Percentiles rank a stretch among this genome's conserved stretches.
These are phyloP conservation scores for Nicotiana tomentosiformis DNA, from an alignment of 257 asterid species.

Conservation along the genomic window DNA sequence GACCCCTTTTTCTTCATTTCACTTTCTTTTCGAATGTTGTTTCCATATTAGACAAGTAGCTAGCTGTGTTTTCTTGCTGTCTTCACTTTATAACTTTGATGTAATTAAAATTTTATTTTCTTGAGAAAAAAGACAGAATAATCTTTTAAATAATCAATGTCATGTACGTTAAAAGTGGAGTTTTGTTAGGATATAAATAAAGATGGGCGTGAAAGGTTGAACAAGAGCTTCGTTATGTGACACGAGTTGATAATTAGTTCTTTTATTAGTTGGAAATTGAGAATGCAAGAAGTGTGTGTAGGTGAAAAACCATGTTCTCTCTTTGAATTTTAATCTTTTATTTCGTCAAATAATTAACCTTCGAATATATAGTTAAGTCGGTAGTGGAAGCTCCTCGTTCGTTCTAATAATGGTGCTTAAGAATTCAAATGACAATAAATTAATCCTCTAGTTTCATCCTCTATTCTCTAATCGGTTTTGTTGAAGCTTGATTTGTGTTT, in stretches of 20 bases:
- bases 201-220: neutral
- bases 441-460: neutral
- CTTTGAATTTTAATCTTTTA: neutral
- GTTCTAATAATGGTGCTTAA: neutral
- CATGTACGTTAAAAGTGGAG: neutral
- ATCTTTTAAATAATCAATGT: neutral
- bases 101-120: neutral
- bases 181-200: neutral
- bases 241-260: neutral
- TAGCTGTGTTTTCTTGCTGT: conserved; percentile 34
- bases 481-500: neutral
- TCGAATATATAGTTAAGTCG: neutral
- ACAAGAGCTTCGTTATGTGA: neutral
- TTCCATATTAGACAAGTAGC: neutral
- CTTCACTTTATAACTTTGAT: conserved; percentile 1
- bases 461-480: neutral
- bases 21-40: neutral
- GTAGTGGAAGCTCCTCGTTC: neutral
- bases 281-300: neutral
- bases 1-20: conserved; percentile 23
- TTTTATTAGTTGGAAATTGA: neutral
- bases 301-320: neutral
- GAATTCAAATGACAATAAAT: neutral
- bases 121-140: neutral
- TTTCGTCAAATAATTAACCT: neutral